Conservation (phyloP, 768 basidiomycete genomes). For the Xerocomus potaroensis region DNA sequence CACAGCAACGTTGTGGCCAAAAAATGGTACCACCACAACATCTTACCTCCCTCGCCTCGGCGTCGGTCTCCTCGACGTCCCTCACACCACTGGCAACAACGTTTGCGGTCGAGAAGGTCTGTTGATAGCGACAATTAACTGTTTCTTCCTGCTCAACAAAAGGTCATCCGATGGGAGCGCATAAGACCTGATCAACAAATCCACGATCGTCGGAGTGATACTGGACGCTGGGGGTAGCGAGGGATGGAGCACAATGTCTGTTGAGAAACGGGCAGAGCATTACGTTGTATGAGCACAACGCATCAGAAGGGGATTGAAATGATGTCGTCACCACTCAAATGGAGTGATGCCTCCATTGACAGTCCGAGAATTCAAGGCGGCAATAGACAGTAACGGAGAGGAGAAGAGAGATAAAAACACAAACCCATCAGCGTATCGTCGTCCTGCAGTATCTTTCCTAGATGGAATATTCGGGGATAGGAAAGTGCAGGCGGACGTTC, state of each 20-base stretch:
- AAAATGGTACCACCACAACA: slow-evolving; percentile 42
- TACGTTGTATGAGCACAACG: not conserved
- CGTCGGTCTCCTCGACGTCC: slow-evolving; percentile 11
- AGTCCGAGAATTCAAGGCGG: too few species aligned
- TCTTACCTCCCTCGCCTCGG: slow-evolving; percentile 20
- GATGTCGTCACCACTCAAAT: not conserved
- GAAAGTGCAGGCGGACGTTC: slow-evolving; percentile 75
- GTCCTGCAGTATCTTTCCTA: slow-evolving; percentile 80
- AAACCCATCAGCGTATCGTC: slow-evolving; percentile 58
- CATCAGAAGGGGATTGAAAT: not conserved
- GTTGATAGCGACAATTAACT: slow-evolving; percentile 26
- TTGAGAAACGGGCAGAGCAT: slow-evolving; percentile 6
- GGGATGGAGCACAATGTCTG: slow-evolving; percentile 32
- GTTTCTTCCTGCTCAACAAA: slow-evolving; percentile 53
- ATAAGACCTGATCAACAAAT: slow-evolving; percentile 66
- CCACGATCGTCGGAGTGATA: slow-evolving; percentile 58
- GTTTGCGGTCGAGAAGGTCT: slow-evolving; percentile 18
- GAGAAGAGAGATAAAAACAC: not conserved
- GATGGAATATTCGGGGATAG: slow-evolving; percentile 68
- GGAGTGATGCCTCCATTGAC: too few species aligned
- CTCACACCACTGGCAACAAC: slow-evolving; percentile 1
- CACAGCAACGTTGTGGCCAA: slow-evolving; percentile 10
- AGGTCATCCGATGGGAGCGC: slow-evolving; percentile 48
- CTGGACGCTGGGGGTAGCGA: slow-evolving; percentile 29
- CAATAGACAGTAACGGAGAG: not conserved